phyloP scores from a whole-genome alignment of 495 filamentous ascomycete species.

The Clohesyomyces aquaticus region DNA sequence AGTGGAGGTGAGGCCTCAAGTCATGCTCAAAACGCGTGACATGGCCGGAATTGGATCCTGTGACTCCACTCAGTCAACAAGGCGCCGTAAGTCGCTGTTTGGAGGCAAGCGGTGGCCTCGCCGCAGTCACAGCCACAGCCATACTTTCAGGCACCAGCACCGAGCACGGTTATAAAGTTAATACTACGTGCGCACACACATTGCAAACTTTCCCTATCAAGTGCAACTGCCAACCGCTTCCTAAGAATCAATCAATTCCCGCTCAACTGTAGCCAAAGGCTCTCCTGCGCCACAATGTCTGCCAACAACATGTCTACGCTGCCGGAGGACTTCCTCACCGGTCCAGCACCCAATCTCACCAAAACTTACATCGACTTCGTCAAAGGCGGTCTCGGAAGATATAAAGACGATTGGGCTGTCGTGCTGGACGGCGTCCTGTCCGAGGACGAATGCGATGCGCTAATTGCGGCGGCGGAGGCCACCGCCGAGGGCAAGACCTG shows the following conservation, averaged over 20 bases:
- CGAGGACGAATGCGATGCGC: slow-evolving; percentile 46
- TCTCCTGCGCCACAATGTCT: slow-evolving; percentile 18
- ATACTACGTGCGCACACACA: too few species aligned
- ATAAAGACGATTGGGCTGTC: slow-evolving; percentile 46
- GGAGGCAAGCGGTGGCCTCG: too few species aligned
- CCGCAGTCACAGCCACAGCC: not conserved
- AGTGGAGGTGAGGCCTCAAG: not conserved
- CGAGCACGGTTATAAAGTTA: too few species aligned
- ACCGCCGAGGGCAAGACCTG: slow-evolving; percentile 50
- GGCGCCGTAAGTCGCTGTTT: too few species aligned
- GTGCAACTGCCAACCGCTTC: not conserved
- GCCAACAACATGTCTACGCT: slow-evolving; percentile 20
- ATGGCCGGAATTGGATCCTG: too few species aligned
- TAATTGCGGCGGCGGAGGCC: slow-evolving; percentile 46
- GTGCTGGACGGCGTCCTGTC: slow-evolving; percentile 50
- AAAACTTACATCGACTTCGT: slow-evolving; percentile 44
- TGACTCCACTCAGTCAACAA: too few species aligned
- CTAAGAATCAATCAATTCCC: not conserved
- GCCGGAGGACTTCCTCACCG: slow-evolving; percentile 42
- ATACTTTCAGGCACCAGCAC: slow-evolving; percentile 6
- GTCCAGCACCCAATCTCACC: slow-evolving; percentile 39
- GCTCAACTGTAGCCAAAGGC: not conserved
- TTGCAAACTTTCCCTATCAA: not conserved
- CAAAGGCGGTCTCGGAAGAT: slow-evolving; percentile 41
- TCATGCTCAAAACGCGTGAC: too few species aligned